Percentiles rank a stretch among this genome's conserved stretches.
Evolutionary conservation across 805 yeast genomes (phyloP).

Genomic region (Sungouiella thailandica): DNA sequence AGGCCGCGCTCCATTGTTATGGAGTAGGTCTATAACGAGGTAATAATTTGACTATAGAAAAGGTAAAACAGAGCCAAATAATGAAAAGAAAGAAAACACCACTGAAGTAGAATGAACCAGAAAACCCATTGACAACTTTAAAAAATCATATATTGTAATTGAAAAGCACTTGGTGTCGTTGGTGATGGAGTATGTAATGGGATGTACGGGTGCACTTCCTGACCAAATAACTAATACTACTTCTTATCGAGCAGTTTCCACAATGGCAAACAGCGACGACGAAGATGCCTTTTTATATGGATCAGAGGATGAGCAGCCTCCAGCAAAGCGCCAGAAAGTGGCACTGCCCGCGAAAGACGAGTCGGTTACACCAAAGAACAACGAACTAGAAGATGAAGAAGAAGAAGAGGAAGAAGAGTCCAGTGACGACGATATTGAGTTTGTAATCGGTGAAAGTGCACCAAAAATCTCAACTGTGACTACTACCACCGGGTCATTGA

Average conservation of each 20-base stretch:
- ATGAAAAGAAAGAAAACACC: no score
- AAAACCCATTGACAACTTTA: no score
- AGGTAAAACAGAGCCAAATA: no score
- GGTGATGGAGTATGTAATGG: no score
- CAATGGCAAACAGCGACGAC: constrained; percentile 39
- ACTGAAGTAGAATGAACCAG: no score
- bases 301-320: constrained; percentile 31
- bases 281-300: constrained; percentile 70
- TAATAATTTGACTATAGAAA: no score
- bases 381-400: constrained; percentile 29
- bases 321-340: constrained; percentile 8
- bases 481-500: constrained; percentile 21
- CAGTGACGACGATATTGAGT: constrained; percentile 71
- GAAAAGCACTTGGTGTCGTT: no score
- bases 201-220: no score
- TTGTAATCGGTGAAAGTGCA: constrained; percentile 54
- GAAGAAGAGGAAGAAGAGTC: constrained; percentile 45
- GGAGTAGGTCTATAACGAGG: not conserved
- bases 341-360: constrained; percentile 1
- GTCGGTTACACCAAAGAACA: not conserved
- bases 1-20: not conserved
- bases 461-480: constrained; percentile 18
- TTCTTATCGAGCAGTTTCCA: no score
- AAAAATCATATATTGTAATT: no score
- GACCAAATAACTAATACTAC: no score